Conservation (phyloP, 768 basidiomycete genomes). For the Lyophyllum atratum region DNA sequence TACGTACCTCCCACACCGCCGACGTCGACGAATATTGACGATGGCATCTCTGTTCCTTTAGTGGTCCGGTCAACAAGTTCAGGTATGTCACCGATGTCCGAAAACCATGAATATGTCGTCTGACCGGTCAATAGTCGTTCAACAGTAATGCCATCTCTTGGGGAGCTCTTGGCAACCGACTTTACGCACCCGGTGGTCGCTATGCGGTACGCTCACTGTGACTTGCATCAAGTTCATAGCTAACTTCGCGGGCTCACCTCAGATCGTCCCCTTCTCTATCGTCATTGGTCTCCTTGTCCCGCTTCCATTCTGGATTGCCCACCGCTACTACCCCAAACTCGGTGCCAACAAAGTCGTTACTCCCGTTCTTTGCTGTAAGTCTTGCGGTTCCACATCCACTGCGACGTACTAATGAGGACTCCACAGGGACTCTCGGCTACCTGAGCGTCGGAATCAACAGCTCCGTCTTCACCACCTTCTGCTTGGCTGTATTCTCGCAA, state of each 20-base stretch:
- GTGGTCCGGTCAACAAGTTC: slow-evolving; percentile 49
- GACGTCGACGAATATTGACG: too few relatives aligned
- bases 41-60: slow-evolving; percentile 19
- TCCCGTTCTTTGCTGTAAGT: slow-evolving; percentile 43
- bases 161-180: slow-evolving; percentile 53
- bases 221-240: slow-evolving; percentile 11
- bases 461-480: too few relatives aligned
- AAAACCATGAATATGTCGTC: neutral
- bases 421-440: too few relatives aligned
- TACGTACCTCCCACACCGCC: slow-evolving; percentile 21
- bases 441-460: too few relatives aligned
- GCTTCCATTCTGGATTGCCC: slow-evolving; percentile 55
- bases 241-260: slow-evolving; percentile 6
- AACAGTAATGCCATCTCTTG: slow-evolving; percentile 56
- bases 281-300: slow-evolving; percentile 54
- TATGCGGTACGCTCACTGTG: slow-evolving; percentile 38
- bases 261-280: slow-evolving; percentile 43
- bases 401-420: too few relatives aligned
- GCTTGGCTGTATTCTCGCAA: too few relatives aligned
- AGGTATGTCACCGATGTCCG: slow-evolving; percentile 17
- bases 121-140: slow-evolving; percentile 25
- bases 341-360: slow-evolving; percentile 51
- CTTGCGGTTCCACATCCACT: too few relatives aligned
- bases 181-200: slow-evolving; percentile 48
- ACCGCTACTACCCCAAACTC: slow-evolving; percentile 48